Base-by-base conservation (phyloP, 257 asterid species). In the Thymus quinquecostatus region DNA sequence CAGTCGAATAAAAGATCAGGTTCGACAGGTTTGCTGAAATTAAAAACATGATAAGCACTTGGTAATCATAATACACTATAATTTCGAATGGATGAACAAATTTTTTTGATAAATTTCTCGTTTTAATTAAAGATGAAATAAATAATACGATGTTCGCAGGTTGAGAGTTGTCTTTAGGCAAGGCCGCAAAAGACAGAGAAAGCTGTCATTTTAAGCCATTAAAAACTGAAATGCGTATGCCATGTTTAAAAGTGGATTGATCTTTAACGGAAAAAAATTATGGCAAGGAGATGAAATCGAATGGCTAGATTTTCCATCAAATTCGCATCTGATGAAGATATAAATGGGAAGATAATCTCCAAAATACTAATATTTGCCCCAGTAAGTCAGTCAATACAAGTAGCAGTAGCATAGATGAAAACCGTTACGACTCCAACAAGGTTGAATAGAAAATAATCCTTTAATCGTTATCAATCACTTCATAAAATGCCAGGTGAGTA, bases 11-110 rank as follows among this genome's bases (percentile, higher is more conserved):
- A 89, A 68, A 86, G 85, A 83, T 94, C 99, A 55, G 97, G 95
- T 78, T 94, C 99, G 32, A 91, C 84, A 58, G 97, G 97, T 79
- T 94, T 94, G 89, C 99, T 94, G 93, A 79, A 84, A 70, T 73
- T 53, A 57, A 51, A 77, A 75, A 64, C 38, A 74, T 21, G 66
- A 60, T 33, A 32, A 36, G 72, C 58, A 36, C 55, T 55, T 49
- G 49, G 28, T 55, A 61, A 67, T 57, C 77, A 64, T 44, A 54
- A 48, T 56, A 73, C 64, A 60, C 45, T 4, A 21, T 21, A 21
- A 21, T 21, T 21, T 21, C 21, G 21, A 21, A 8, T 68, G 32
- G 43, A 9, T 36, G 27, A 58, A 1, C 2, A 32, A 6, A 51
- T 6, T 14, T 14, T 14, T 14, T 51, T 8, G 58, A 51, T 51